Conservation (phyloP, 140 eudicot species). For the Stevia rebaudiana region DNA sequence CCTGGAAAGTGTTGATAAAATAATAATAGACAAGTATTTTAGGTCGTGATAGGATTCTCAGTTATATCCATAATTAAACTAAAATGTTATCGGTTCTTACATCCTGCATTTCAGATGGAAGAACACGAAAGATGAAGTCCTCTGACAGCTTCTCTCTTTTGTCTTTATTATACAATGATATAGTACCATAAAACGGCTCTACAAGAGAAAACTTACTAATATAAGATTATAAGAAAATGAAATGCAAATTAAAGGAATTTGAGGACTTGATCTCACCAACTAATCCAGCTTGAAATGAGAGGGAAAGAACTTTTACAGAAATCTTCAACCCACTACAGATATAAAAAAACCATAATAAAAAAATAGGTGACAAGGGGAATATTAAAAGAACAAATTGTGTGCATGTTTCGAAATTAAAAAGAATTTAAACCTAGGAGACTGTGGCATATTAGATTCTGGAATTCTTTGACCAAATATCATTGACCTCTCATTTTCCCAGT, state of each 20-base stretch:
- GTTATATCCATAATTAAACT: background rate
- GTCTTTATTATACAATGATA: constrained; percentile 90
- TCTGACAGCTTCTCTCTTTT: constrained; percentile 96
- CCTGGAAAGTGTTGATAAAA: constrained; percentile 41
- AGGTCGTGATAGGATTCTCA: background rate
- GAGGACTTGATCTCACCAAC: constrained; percentile 61
- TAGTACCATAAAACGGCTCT: constrained; percentile 97
- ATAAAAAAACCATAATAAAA: constrained; percentile 7
- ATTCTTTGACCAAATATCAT: constrained; percentile 89
- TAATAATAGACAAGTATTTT: constrained; percentile 3
- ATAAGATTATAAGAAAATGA: constrained; percentile 16
- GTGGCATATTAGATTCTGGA: constrained; percentile 70
- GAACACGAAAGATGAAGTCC: constrained; percentile 70
- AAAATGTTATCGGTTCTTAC: constrained; percentile 39
- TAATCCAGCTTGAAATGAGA: constrained; percentile 91
- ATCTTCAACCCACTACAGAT: constrained; percentile 77
- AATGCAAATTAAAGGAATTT: background rate
- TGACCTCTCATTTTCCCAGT: constrained; percentile 97
- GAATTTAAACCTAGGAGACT: constrained; percentile 56
- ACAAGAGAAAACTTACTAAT: constrained; percentile 23
- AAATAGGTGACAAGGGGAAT: background rate
- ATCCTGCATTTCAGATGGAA: constrained; percentile 79
- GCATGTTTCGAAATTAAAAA: constrained; percentile 1
- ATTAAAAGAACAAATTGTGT: constrained; percentile 1
- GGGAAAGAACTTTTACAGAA: constrained; percentile 90